Evolutionary conservation across 2,329 filamentous ascomycete species (phyloP), one percentile per base, ranked within the genome.

Genomic region (Ceratocystiopsis sp.): DNA sequence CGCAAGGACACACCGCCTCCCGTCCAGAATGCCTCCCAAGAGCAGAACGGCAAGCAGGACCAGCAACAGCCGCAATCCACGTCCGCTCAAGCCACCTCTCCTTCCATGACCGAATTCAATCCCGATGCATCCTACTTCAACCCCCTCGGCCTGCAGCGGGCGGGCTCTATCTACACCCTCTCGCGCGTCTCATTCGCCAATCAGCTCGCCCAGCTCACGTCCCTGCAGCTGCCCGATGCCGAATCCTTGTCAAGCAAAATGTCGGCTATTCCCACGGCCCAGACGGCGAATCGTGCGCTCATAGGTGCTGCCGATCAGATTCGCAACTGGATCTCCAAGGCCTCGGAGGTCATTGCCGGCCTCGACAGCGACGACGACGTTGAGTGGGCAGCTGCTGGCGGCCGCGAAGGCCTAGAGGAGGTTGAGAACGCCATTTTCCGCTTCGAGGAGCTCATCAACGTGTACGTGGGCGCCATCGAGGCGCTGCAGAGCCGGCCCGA

Each of bases 361-460:
- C 66, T 98, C 37, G 86, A 96, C 58, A 86, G 87, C 42, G 89
- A 96, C 49, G 91, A 96, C 58, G 91, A 98, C 56, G 86, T 96
- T 15, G 89, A 96, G 59, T 98, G 91, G 91, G 87, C 91, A 2
- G 89, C 87, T 2, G 75, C 75, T 8, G 91, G 85, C 42, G 91
- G 91, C 2, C 70, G 81, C 48, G 83, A 89, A 59, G 84, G 84
- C 2, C 66, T 89, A 34, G 78, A 78, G 41, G 78, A 81, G 51
- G 78, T 81, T 19, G 77, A 81, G 54, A 73, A 66, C 50, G 76
- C 89, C 18, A 89, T 96, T 47, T 66, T 71, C 35, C 78, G 83
- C 41, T 98, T 96, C 54, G 86, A 94, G 56, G 75, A 79, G 42
- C 68, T 98, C 44, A 85, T 96, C 55, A 84, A 87, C 53, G 84